These are phyloP conservation scores for Leucosporidium yakuticum DNA, from an alignment of 768 basidiomycete genomes.

Conservation along the genomic window DNA sequence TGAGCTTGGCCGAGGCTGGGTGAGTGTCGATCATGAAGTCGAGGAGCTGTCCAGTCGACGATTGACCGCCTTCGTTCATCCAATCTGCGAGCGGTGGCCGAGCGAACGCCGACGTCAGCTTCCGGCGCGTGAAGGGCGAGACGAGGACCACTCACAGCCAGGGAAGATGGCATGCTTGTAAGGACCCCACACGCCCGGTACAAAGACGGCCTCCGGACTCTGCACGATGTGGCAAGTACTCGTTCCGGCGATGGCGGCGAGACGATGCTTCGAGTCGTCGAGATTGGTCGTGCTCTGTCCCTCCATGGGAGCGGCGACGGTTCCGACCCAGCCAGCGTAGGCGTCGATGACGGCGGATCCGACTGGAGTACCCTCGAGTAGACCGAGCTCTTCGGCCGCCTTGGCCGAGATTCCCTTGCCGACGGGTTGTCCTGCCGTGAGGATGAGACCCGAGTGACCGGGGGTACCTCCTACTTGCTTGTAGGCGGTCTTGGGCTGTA, in stretches of 20 bases:
- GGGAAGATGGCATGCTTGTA: slow-evolving; percentile 76
- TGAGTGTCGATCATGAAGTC: slow-evolving; percentile 93
- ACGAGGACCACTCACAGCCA: slow-evolving; percentile 51
- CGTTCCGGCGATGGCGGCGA: slow-evolving; percentile 92
- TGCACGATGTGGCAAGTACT: slow-evolving; percentile 94
- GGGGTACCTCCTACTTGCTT: slow-evolving; percentile 64
- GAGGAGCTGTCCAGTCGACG: slow-evolving; percentile 95
- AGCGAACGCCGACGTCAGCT: not conserved
- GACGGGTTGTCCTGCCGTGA: slow-evolving; percentile 76
- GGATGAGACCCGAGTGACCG: slow-evolving; percentile 54
- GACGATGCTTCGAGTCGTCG: slow-evolving; percentile 68
- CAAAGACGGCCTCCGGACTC: slow-evolving; percentile 77
- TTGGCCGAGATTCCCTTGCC: slow-evolving; percentile 69
- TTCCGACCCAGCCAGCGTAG: slow-evolving; percentile 98
- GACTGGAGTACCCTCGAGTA: slow-evolving; percentile 78
- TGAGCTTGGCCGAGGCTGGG: slow-evolving; percentile 67
- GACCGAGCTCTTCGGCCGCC: slow-evolving; percentile 78
- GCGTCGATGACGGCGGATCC: slow-evolving; percentile 95
- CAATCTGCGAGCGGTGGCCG: slow-evolving; percentile 49
- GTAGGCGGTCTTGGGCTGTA: slow-evolving; percentile 56
- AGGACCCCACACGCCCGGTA: slow-evolving; percentile 72
- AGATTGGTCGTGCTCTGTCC: slow-evolving; percentile 56
- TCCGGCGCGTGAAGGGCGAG: not conserved
- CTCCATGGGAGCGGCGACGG: slow-evolving; percentile 65
- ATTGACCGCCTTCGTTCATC: slow-evolving; percentile 99